phyloP scores from a whole-genome alignment of 805 yeast genomes.

The Kregervanrija pseudodelftensis region DNA sequence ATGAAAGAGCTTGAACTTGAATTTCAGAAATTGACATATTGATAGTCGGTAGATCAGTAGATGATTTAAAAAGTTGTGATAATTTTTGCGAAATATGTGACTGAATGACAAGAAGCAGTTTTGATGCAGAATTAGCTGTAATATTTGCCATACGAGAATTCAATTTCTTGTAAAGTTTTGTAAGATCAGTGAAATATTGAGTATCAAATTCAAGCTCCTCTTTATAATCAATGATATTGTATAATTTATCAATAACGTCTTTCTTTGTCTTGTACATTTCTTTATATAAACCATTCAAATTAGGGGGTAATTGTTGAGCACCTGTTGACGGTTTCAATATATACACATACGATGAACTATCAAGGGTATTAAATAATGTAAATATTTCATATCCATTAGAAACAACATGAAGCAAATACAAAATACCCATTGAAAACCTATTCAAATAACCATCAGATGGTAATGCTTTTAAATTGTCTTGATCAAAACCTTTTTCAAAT shows the following conservation, averaged over 20 bases:
- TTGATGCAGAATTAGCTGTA: constrained; percentile 61
- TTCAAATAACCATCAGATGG: constrained; percentile 48
- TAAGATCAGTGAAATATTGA: constrained; percentile 44
- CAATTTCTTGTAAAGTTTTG: constrained; percentile 51
- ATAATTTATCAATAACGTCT: constrained; percentile 34
- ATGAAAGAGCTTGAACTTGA: constrained; percentile 65
- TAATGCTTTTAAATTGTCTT: constrained; percentile 42
- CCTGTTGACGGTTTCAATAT: constrained; percentile 60
- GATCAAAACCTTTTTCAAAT: constrained; percentile 74
- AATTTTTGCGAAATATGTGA: constrained; percentile 54
- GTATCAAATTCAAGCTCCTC: constrained; percentile 47
- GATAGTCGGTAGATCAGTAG: constrained; percentile 55
- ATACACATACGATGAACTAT: constrained; percentile 39
- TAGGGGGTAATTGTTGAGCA: constrained; percentile 60
- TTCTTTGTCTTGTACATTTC: constrained; percentile 45
- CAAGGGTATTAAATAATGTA: constrained; percentile 61
- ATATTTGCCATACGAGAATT: constrained; percentile 46
- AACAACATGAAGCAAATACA: constrained; percentile 61
- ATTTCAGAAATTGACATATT: constrained; percentile 52
- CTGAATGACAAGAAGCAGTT: constrained; percentile 61
- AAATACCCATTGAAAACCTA: constrained; percentile 46
- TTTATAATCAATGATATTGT: constrained; percentile 46
- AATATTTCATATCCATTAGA: constrained; percentile 73
- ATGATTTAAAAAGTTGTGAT: constrained; percentile 36
- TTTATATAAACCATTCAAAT: constrained; percentile 45